Evolutionary conservation across 768 basidiomycete genomes (phyloP), one percentile per base, ranked within the genome.

Genomic region (Termitomyces sp.): DNA sequence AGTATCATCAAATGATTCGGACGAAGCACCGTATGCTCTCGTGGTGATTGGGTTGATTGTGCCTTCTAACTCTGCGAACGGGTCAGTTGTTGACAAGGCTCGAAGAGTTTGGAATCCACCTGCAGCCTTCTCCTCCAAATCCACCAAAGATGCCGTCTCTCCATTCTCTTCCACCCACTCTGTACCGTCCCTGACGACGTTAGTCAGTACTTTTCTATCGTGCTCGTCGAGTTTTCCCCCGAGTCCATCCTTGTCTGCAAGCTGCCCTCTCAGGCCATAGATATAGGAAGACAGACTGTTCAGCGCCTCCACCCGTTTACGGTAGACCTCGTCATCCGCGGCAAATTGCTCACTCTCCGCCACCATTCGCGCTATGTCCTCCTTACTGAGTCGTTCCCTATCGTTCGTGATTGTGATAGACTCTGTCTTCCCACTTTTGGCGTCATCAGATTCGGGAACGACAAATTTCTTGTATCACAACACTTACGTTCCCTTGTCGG

Each of bases 401-500:
- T 91, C 88, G 68, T 87, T 88, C 60, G 81, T 88, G 68, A 91
- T 89, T 27, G 85, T 86, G 61, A 89, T 86, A 41, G 82, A 83
- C 69, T 83, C 85, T 54, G 86, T 85, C 74, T 93, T 94, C 60
- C 91, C 91, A 45, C 74, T 76, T 56, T n/a, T 53, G 35, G 18
- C 23, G 27, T 36, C 23, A 20, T 45, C 5, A 62, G 45, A 23
- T 29, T 29, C 29, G 33, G 18, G 7, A 5, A 32, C n/a, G n/a
- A n/a, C 18, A 46, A 31, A 20, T 10, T 4, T 29, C 40, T 23
- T 12, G 18, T 65, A 72, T 76, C 62, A 78, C 80, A 73, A 78
- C 59, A 89, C 91, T 58, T 56, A 74, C 72, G 89, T 91, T 39
- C 85, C 89, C 80, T 91, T 91, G 73, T 93, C 89, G 39, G 80